phyloP scores from a whole-genome alignment of 2,329 filamentous ascomycete species.

The Intubia oerlemansii region DNA sequence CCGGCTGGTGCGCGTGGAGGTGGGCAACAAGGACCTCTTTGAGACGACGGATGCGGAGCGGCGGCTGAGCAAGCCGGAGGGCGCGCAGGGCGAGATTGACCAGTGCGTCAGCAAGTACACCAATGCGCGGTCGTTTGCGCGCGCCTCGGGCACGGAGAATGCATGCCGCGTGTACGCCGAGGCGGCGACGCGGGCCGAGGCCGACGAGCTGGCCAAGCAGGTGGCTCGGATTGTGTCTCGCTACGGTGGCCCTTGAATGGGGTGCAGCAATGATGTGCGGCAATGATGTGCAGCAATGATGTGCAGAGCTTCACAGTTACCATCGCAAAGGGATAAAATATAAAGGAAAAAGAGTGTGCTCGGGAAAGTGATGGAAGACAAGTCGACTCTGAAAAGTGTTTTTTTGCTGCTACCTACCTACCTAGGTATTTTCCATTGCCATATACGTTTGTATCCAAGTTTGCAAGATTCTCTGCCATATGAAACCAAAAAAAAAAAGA shows the following conservation, averaged over 20 bases:
- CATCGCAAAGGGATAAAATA: too few relatives aligned
- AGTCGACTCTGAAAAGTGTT: too few relatives aligned
- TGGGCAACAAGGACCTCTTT: slow-evolving; percentile 73
- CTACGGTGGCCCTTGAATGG: too few relatives aligned
- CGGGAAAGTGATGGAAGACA: too few relatives aligned
- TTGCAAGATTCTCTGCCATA: too few relatives aligned
- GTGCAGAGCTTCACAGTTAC: too few relatives aligned
- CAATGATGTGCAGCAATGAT: too few relatives aligned
- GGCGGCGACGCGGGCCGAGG: slow-evolving; percentile 71
- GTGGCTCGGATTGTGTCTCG: slow-evolving; percentile 57
- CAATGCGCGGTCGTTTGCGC: slow-evolving; percentile 72
- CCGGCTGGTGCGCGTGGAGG: slow-evolving; percentile 81
- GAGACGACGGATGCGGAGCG: slow-evolving; percentile 84
- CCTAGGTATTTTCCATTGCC: too few relatives aligned
- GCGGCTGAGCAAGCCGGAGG: slow-evolving; percentile 56
- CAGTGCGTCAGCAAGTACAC: slow-evolving; percentile 75
- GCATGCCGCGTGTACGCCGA: slow-evolving; percentile 92
- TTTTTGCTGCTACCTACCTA: too few relatives aligned
- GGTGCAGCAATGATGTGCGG: too few relatives aligned
- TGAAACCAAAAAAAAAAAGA: neutral
- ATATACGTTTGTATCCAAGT: too few relatives aligned
- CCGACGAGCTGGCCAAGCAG: slow-evolving; percentile 72
- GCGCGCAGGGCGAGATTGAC: slow-evolving; percentile 73
- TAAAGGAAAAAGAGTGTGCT: too few relatives aligned
- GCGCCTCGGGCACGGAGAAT: slow-evolving; percentile 88